Conservation (phyloP, 2,329 filamentous ascomycete species). For the Dendryphion nanum region DNA sequence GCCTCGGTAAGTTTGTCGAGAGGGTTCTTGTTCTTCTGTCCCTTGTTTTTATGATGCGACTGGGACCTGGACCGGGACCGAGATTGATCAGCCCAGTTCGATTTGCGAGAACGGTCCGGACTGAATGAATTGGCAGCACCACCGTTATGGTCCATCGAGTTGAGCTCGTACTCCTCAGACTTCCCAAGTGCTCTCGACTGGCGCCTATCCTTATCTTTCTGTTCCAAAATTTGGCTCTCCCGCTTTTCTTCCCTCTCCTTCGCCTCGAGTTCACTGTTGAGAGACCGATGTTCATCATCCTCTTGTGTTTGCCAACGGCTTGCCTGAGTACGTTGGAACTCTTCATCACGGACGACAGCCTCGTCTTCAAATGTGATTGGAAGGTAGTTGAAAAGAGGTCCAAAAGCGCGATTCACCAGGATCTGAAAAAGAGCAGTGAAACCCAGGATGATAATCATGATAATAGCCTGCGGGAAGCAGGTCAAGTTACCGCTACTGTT, state of each 20-base stretch:
- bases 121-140: constrained; percentile 8
- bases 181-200: constrained; percentile 30
- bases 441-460: constrained; percentile 74
- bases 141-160: constrained; percentile 6
- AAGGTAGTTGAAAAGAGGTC: constrained; percentile 80
- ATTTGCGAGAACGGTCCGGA: constrained; percentile 18
- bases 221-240: constrained; percentile 33
- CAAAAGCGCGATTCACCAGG: constrained; percentile 78
- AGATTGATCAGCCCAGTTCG: constrained; percentile 30
- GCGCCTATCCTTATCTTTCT: constrained; percentile 15
- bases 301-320: constrained; percentile 62
- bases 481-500: constrained; percentile 54
- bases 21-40: constrained; percentile 18
- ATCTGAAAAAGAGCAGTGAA: constrained; percentile 77
- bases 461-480: constrained; percentile 74
- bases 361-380: constrained; percentile 96
- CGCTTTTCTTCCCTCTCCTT: constrained; percentile 28
- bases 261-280: constrained; percentile 36
- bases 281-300: constrained; percentile 47
- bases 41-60: constrained; percentile 8
- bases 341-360: constrained; percentile 84
- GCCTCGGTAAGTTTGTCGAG: constrained; percentile 21
- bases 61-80: constrained; percentile 25
- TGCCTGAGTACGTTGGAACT: constrained; percentile 78
- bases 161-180: constrained; percentile 12